A percentile compares a stretch with the other conserved stretches of the same genome.
These are phyloP conservation scores for Pilatotrama ljubarskyi DNA, from an alignment of 768 basidiomycete species.

Conservation along the genomic window DNA sequence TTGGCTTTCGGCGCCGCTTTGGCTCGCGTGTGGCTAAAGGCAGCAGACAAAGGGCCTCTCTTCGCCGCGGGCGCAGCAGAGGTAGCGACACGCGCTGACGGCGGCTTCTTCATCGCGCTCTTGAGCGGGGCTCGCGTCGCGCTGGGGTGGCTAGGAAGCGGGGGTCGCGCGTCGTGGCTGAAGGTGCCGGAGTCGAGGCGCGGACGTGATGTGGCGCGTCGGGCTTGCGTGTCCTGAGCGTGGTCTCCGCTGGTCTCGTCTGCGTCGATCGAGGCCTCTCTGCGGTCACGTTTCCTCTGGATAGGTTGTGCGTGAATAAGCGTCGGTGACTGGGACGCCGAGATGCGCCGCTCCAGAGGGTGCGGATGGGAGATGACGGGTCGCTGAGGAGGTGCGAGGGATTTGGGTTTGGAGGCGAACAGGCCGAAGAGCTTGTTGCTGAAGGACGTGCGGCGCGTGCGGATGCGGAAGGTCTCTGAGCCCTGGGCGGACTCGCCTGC, in stretches of 20 bases:
- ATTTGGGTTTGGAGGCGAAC: neutral
- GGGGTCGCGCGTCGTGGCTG: neutral
- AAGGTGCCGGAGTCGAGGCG: neutral
- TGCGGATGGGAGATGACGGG: neutral
- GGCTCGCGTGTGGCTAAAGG: neutral
- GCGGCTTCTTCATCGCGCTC: constrained; percentile 3
- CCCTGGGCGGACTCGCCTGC: too few relatives aligned
- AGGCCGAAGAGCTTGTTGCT: neutral
- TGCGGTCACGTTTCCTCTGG: neutral
- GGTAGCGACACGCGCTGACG: neutral
- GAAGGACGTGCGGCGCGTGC: neutral
- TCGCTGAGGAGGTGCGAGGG: neutral
- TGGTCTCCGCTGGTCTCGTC: neutral
- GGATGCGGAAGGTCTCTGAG: neutral
- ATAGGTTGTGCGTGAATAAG: neutral
- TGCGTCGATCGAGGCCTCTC: neutral
- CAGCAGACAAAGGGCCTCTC: neutral
- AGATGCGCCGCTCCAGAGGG: neutral
- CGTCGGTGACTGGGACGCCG: neutral
- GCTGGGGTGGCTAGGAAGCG: neutral
- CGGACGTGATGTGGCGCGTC: neutral
- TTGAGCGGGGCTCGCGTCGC: neutral
- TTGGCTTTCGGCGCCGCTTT: neutral
- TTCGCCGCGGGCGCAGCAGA: neutral
- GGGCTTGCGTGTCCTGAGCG: neutral